Percentiles rank a stretch among this genome's conserved stretches.
These are phyloP conservation scores for Penicillium olsonii DNA, from an alignment of 2,329 filamentous ascomycete species.

Conservation along the genomic window DNA sequence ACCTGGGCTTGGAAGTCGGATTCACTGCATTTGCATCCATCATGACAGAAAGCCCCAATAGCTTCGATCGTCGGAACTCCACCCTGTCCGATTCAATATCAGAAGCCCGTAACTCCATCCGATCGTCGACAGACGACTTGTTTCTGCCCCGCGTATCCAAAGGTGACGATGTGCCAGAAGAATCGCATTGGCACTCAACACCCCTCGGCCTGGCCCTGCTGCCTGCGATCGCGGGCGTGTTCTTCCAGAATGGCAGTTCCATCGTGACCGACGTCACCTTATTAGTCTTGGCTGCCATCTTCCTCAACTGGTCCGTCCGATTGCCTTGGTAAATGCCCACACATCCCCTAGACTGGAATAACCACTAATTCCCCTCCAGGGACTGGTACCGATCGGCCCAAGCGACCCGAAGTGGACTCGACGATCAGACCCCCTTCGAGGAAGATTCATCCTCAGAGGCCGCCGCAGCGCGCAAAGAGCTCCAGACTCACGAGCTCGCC, in stretches of 20 bases:
- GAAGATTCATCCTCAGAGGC: conserved; percentile 20
- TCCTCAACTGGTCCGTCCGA: conserved; percentile 89
- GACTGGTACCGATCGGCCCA: conserved; percentile 75
- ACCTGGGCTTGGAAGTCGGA: no score
- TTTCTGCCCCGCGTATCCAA: conserved; percentile 57
- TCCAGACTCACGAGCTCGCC: conserved; percentile 72
- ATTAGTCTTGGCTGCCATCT: conserved; percentile 75
- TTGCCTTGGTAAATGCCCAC: conserved; percentile 72
- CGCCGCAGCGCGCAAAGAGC: conserved; percentile 48
- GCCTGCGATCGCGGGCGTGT: conserved; percentile 78
- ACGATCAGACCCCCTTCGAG: conserved; percentile 27
- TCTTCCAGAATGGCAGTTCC: conserved; percentile 81
- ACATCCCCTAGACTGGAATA: no score
- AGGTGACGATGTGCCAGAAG: conserved; percentile 45
- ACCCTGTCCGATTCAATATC: conserved; percentile 74
- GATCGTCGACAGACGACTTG: conserved; percentile 70
- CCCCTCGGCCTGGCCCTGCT: conserved; percentile 81
- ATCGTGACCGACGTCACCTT: conserved; percentile 85
- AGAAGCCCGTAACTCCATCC: conserved; percentile 65
- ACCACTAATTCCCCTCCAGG: conserved; percentile 44
- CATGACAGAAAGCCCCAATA: conserved; percentile 9
- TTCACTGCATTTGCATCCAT: background rate
- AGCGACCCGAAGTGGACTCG: conserved; percentile 50
- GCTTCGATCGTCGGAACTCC: conserved; percentile 65
- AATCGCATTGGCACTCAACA: conserved; percentile 74